A percentile compares a stretch with the other conserved stretches of the same genome.
These are phyloP conservation scores for Ustilago trichophora DNA, from an alignment of 1,284 basidiomycete species.

Conservation along the genomic window DNA sequence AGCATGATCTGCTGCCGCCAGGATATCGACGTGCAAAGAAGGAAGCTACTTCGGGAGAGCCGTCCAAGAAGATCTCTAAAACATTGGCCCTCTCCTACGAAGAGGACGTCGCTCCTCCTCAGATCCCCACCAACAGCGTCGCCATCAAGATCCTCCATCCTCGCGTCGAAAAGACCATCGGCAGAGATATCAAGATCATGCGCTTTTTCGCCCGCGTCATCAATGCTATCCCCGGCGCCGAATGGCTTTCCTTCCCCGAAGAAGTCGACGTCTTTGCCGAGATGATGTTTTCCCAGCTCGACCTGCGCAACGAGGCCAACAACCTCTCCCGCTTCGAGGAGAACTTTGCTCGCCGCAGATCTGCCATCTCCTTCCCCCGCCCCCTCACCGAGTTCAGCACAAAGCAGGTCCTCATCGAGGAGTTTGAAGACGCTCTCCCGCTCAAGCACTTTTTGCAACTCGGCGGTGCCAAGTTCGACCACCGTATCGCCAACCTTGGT, in stretches of 20 bases:
- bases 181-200: constrained; percentile 92
- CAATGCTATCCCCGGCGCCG: constrained; percentile 86
- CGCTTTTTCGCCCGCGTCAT: constrained; percentile 85
- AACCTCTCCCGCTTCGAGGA: constrained; percentile 86
- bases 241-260: constrained; percentile 95
- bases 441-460: constrained; percentile 86
- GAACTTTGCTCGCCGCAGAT: constrained; percentile 80
- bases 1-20: constrained; percentile 79
- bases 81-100: constrained; percentile 56
- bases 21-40: constrained; percentile 65
- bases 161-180: constrained; percentile 76
- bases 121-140: constrained; percentile 71
- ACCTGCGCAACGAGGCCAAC: constrained; percentile 87
- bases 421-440: constrained; percentile 91
- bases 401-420: constrained; percentile 85
- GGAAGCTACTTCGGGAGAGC: constrained; percentile 12
- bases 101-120: constrained; percentile 51
- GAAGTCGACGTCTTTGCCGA: constrained; percentile 92
- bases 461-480: constrained; percentile 84
- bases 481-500: constrained; percentile 88
- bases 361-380: constrained; percentile 86
- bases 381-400: constrained; percentile 83
- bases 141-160: constrained; percentile 98
- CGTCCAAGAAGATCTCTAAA: constrained; percentile 36
- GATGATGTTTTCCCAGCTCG: constrained; percentile 98